phyloP scores from a whole-genome alignment of 352 stramenopile species.

The Phytophthora tentaculata region DNA sequence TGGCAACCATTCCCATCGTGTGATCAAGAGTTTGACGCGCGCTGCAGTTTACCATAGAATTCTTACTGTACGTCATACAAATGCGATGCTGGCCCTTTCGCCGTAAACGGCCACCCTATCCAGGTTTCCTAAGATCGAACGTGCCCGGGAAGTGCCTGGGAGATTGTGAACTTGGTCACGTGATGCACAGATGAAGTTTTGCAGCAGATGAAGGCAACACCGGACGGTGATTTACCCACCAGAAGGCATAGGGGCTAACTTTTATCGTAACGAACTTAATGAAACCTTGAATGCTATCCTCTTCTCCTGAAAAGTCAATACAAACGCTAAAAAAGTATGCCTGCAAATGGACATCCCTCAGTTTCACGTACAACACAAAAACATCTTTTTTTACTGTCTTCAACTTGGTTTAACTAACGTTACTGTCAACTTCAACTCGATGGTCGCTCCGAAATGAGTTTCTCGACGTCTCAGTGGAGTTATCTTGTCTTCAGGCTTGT shows the following conservation, averaged over 20 bases:
- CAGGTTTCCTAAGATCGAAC: not conserved
- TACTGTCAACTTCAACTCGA: not conserved
- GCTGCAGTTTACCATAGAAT: not conserved
- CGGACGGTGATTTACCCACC: slow-evolving; percentile 9
- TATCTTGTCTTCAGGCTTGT: too few relatives aligned
- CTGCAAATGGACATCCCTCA: not conserved
- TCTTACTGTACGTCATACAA: not conserved
- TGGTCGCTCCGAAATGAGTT: too few relatives aligned
- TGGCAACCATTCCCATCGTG: slow-evolving; percentile 14
- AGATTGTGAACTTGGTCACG: slow-evolving; percentile 6
- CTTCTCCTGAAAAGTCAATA: too few relatives aligned
- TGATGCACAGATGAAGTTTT: not conserved
- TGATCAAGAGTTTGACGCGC: slow-evolving; percentile 9
- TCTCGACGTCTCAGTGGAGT: too few relatives aligned
- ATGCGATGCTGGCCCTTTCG: not conserved
- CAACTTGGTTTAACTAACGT: too few relatives aligned
- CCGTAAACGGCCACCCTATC: slow-evolving; percentile 7
- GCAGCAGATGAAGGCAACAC: not conserved
- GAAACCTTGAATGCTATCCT: not conserved
- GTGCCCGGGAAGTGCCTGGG: slow-evolving; percentile 13
- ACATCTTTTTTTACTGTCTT: too few relatives aligned
- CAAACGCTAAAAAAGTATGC: too few relatives aligned
- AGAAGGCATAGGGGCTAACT: slow-evolving; percentile 1
- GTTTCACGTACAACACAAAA: not conserved
- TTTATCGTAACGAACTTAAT: not conserved